Evolutionary conservation across 495 filamentous ascomycete species (phyloP).

Genomic region (Penicillium paradoxum): DNA sequence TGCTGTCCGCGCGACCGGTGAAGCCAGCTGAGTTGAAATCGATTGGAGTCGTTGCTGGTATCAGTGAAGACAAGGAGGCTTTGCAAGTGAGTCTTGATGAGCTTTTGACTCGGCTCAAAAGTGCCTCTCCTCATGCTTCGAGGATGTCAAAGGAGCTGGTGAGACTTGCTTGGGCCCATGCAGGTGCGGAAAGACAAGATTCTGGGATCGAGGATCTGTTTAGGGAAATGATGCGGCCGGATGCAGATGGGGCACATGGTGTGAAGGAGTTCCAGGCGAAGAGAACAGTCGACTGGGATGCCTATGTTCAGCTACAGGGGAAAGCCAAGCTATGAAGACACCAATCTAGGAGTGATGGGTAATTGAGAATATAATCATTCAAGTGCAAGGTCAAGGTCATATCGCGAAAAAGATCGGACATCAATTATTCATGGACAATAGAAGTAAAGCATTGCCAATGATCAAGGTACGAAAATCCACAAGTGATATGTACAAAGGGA

Average conservation of each 20-base stretch:
- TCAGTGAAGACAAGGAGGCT: constrained; percentile 6
- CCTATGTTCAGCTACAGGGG: neutral
- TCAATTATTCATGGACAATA: neutral
- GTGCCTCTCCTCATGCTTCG: constrained; percentile 16
- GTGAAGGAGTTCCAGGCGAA: constrained; percentile 19
- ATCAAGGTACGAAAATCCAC: neutral
- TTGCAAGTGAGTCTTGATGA: constrained; percentile 4
- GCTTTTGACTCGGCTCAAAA: constrained; percentile 10
- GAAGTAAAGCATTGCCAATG: neutral
- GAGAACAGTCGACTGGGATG: constrained; percentile 21
- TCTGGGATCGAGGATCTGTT: constrained; percentile 17
- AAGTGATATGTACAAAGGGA: constrained; percentile 20
- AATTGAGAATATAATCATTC: neutral
- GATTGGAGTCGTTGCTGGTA: constrained; percentile 15
- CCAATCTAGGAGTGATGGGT: neutral
- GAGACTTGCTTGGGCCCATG: constrained; percentile 19
- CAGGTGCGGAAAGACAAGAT: constrained; percentile 6
- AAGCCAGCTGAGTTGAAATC: constrained; percentile 18
- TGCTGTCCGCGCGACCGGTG: constrained; percentile 27
- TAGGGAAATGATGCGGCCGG: constrained; percentile 20
- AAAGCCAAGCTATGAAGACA: neutral
- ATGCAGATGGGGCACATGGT: constrained; percentile 17
- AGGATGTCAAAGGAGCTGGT: constrained; percentile 24
- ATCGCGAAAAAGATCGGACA: neutral
- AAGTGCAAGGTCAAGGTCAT: neutral